Evolutionary conservation across 257 asterid species (phyloP).

Genomic region (Ilex asprella): DNA sequence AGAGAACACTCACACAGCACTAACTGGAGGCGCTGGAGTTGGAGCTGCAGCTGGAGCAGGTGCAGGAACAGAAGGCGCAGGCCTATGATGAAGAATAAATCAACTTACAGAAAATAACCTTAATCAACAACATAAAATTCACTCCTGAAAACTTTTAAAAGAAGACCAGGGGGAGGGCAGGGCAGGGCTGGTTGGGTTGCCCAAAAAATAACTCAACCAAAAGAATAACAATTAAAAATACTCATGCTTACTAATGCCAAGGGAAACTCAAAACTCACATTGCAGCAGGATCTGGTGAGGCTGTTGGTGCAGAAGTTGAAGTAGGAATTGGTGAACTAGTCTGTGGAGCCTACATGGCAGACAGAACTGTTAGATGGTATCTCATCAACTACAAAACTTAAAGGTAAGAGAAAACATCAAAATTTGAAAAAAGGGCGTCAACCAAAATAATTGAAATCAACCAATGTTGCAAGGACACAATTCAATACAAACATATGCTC

Average conservation of each 20-base stretch:
- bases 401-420: not conserved
- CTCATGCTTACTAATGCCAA: not conserved
- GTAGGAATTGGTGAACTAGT: constrained; percentile 35
- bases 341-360: constrained; percentile 41
- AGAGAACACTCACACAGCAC: constrained; percentile 29
- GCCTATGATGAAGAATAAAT: constrained; percentile 19
- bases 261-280: constrained; percentile 27
- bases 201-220: no score
- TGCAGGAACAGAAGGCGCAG: constrained; percentile 17
- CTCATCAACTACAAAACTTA: not conserved
- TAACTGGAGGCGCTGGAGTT: constrained; percentile 24
- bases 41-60: constrained; percentile 20
- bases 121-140: not conserved
- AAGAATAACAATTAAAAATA: no score
- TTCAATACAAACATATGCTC: no score
- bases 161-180: not conserved
- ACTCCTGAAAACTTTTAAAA: no score
- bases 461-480: no score
- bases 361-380: constrained; percentile 10
- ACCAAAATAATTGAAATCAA: not conserved
- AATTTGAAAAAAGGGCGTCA: not conserved
- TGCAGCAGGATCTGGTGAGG: constrained; percentile 29
- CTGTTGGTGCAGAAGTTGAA: constrained; percentile 31
- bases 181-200: not conserved
- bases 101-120: not conserved